Base-by-base conservation (phyloP, 805 yeast species). In the Middelhovenomyces tepae region DNA sequence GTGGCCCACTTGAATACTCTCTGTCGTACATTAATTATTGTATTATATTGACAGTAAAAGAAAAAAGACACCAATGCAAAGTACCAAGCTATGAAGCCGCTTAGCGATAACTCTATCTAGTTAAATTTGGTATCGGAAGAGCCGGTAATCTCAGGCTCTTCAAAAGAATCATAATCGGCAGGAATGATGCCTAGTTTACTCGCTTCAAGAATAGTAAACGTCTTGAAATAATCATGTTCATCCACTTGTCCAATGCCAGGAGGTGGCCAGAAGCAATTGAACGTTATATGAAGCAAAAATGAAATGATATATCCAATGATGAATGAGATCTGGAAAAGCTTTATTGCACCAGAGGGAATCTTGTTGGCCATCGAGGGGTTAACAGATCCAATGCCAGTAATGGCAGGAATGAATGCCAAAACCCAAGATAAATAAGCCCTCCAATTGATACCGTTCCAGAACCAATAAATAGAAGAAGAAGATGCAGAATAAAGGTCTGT, bases 271-370 rank as follows among this genome's bases (percentile, higher is more conserved):
- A 54, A 7, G 24, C 28, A 31, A 34, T 43, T 50, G n/a, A 51
- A 11, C n/a, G 40, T 27, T 19, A 36, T 39, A 37, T 52, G 51
- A 18, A 43, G 39, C 2, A 43, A 16, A 34, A 54, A 54, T 3
- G 43, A 28, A 27, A 52, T 44, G 2, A 40, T 47, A 36, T 34
- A 54, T 42, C 40, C 53, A 45, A 11, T 22, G 7, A 27, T 15
- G 22, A 30, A 38, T 11, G 38, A 34, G 14, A 28, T 24, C 13
- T 36, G 19, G 22, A 31, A 82, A 21, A 81, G 71, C 34, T 69
- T 64, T 39, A 71, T 69, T 11, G 86, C 86, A 24, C 85, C 89
- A 33, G 60, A 60, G 22, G 89, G 86, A 15, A 82, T 86, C 40
- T 27, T 19, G 13, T 42, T 45, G 20, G 25, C 34, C n/a, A n/a